Evolutionary conservation across 148 eudicot genomes (phyloP), one percentile per base, ranked within the genome.

Genomic region (Oxyria digyna): DNA sequence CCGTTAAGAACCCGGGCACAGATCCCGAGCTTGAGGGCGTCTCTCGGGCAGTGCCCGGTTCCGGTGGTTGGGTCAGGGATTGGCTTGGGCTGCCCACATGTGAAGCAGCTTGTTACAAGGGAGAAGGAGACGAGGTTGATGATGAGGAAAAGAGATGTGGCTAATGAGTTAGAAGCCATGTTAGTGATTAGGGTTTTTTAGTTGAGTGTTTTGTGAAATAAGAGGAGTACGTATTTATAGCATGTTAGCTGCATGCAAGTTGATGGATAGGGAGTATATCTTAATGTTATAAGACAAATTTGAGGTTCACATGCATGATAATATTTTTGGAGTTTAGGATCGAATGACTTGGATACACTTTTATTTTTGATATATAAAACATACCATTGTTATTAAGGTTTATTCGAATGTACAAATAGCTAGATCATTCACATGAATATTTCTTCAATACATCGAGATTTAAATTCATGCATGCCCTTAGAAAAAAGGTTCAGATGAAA

Each of bases 21-120:
- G 42, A 82, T 65, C 35, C 84, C 85, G 8, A 85, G 78, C 32
- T 85, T 82, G 45, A 85, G 68, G 80, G 84, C 82, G 71, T 85
- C 83, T 63, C 70, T 74, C 8, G 84, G 86, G 79, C 84, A 85
- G 33, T 64, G 72, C 32, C 50, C 77, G 55, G 42, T 40, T 20
- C 21, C 54, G 71, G 74, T 8, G 6, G 65, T 37, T 33, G 62
- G 76, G 42, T 42, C 55, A 27, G 69, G 80, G 46, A 4, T 74
- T 35, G 29, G 62, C 15, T 21, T 59, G 65, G 65, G 37, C 18
- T 59, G 78, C 45, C 46, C 67, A 55, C 81, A 77, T 18, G 69
- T 45, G 69, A 20, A 50, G 66, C 79, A 77, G 18, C 76, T 50
- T 35, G 32, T 59, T 6, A 70, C 76, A 4, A 84, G 65, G 48